Conservation (phyloP, 495 filamentous ascomycete genomes). For the Haplographium delicatum region DNA sequence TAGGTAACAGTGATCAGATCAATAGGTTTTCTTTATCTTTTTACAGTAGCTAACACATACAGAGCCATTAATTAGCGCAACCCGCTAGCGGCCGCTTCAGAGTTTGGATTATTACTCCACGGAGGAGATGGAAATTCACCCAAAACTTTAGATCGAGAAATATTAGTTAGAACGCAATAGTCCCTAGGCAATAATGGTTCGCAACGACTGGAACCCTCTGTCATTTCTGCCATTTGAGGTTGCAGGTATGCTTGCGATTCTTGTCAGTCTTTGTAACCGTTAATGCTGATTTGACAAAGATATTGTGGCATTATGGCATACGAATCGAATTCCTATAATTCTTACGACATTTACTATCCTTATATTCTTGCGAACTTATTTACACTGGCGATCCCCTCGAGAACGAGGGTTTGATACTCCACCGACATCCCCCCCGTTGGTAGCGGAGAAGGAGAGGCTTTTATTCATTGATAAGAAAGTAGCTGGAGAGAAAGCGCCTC, state of each 20-base stretch:
- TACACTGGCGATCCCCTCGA: slow-evolving; percentile 30
- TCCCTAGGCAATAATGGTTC: too few relatives aligned
- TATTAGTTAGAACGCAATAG: too few relatives aligned
- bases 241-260: slow-evolving; percentile 9
- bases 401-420: slow-evolving; percentile 20
- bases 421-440: slow-evolving; percentile 26
- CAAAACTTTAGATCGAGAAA: too few relatives aligned
- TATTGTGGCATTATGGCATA: slow-evolving; percentile 50
- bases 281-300: slow-evolving; percentile 30
- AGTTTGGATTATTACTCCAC: background rate
- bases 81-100: background rate
- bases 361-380: slow-evolving; percentile 33
- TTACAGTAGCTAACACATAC: too few relatives aligned
- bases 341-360: slow-evolving; percentile 35
- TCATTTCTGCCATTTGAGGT: background rate
- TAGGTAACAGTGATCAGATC: too few relatives aligned
- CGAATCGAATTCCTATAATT: slow-evolving; percentile 46
- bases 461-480: slow-evolving; percentile 15
- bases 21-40: too few relatives aligned
- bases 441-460: slow-evolving; percentile 16
- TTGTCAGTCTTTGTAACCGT: background rate
- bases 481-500: slow-evolving; percentile 29
- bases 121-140: too few relatives aligned
- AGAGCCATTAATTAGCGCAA: too few relatives aligned
- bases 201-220: background rate